Evolutionary conservation across 805 yeast species (phyloP).

Genomic region (Wickerhamomyces strasburgensis): DNA sequence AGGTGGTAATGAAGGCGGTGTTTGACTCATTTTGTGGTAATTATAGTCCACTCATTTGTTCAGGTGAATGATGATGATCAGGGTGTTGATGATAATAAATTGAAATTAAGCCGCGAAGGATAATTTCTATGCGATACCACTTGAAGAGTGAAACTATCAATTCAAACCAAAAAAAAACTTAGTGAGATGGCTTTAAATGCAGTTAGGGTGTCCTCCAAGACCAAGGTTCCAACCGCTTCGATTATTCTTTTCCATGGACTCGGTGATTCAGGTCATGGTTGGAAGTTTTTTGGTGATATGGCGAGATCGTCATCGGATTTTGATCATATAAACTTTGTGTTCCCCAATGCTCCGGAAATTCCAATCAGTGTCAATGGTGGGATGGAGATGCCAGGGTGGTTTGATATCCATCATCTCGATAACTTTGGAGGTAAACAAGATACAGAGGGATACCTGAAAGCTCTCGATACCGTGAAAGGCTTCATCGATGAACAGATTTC

Average conservation of each 20-base stretch:
- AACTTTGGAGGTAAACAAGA: constrained; percentile 40
- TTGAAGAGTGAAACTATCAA: too few relatives aligned
- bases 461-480: constrained; percentile 40
- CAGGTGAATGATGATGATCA: too few relatives aligned
- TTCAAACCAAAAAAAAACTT: too few relatives aligned
- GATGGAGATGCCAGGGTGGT: constrained; percentile 76
- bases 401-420: constrained; percentile 61
- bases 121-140: too few relatives aligned
- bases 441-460: constrained; percentile 45
- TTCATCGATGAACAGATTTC: constrained; percentile 48
- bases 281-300: constrained; percentile 75
- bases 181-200: constrained; percentile 23
- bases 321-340: constrained; percentile 63
- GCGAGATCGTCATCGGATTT: constrained; percentile 43
- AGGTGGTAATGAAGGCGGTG: constrained; percentile 18
- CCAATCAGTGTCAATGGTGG: constrained; percentile 72
- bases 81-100: too few relatives aligned
- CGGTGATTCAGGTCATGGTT: constrained; percentile 88
- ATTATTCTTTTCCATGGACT: constrained; percentile 82
- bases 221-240: constrained; percentile 49
- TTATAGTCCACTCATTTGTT: background rate
- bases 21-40: background rate
- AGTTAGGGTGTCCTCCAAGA: constrained; percentile 28
- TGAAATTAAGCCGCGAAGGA: too few relatives aligned
- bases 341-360: constrained; percentile 81